Evolutionary conservation across 2,329 filamentous ascomycete genomes (phyloP), one percentile per base, ranked within the genome.

Genomic region (Xylaria digitata): DNA sequence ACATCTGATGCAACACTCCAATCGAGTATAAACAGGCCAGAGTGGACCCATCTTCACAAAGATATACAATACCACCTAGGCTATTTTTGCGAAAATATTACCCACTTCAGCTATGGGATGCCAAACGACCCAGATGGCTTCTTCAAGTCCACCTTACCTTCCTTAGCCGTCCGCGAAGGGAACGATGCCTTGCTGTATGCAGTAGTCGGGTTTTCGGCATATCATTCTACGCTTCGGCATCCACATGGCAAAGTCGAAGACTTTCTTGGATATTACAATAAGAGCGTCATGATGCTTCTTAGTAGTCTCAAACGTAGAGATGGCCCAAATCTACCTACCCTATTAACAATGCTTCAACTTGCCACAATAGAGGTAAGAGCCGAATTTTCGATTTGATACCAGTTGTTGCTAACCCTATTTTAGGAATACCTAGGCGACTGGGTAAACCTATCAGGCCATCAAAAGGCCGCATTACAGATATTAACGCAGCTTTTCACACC

Each of bases 381-480:
- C 23, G 69, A 66, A 70, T 23, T 9, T 48, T 68, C 72, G 23
- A 32, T 52, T 45, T 8, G 30, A 42, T 26, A 11, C 48, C 30
- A 63, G 49, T 52, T n/a, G 43, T 55, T 61, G 61, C 70, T 75
- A 46, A 70, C 50, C 19, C 62, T 55, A 50, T 30, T 58, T 50
- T 74, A 97, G 93, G 96, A 98, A 80, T 96, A 94, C 74, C 85
- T 98, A 52, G 96, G 96, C 13, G 96, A 99, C 77, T 98, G 94
- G 94, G 89, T 96, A 60, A 97, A 96, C 74, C 84, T 98, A 17
- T 90, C 96, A 80, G 92, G 94, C 23, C 96, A 98, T 77, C 94
- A 97, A 77, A 93, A 91, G 76, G 96, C 95, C 11, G 96, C 96
- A 0, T 88, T 92, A 75, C 89, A 93, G 70, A 90, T 98, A 73